These are phyloP conservation scores for Cyberlindnera amylophila DNA, from an alignment of 805 yeast species.

Conservation along the genomic window DNA sequence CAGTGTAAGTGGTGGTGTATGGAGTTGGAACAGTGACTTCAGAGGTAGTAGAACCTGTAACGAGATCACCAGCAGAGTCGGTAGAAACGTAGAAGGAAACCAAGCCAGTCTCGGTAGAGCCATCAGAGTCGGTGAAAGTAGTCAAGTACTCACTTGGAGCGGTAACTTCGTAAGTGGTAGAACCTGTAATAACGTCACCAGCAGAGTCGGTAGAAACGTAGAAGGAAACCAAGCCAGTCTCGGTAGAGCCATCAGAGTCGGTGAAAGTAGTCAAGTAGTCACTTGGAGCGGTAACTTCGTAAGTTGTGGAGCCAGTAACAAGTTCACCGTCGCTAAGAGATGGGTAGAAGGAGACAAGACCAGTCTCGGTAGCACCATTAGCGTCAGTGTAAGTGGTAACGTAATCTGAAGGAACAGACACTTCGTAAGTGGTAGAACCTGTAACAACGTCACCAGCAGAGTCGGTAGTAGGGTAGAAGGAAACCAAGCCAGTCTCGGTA, in stretches of 20 bases:
- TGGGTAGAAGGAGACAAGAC: conserved; percentile 9
- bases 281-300: not conserved
- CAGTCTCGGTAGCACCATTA: conserved; percentile 8
- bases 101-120: not conserved
- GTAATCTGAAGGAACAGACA: conserved; percentile 10
- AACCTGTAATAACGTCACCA: conserved; percentile 5
- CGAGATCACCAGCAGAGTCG: not conserved
- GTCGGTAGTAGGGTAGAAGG: conserved; percentile 10
- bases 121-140: conserved; percentile 2
- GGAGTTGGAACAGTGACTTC: no score
- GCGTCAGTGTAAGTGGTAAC: conserved; percentile 12
- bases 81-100: conserved; percentile 11
- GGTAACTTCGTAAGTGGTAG: conserved; percentile 1
- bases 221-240: conserved; percentile 5
- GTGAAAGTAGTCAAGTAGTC: conserved; percentile 9
- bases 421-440: conserved; percentile 6
- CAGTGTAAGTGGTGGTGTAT: no score
- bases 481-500: conserved; percentile 7
- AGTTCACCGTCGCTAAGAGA: conserved; percentile 7
- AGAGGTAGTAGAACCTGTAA: no score
- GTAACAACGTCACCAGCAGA: conserved; percentile 6
- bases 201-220: conserved; percentile 4
- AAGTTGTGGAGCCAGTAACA: conserved; percentile 7
- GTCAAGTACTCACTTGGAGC: conserved; percentile 4
- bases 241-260: conserved; percentile 2